Percentiles rank a stretch among this genome's conserved stretches.
These are phyloP conservation scores for Lecanicillium sp. DNA, from an alignment of 2,329 filamentous ascomycete species.

Conservation along the genomic window DNA sequence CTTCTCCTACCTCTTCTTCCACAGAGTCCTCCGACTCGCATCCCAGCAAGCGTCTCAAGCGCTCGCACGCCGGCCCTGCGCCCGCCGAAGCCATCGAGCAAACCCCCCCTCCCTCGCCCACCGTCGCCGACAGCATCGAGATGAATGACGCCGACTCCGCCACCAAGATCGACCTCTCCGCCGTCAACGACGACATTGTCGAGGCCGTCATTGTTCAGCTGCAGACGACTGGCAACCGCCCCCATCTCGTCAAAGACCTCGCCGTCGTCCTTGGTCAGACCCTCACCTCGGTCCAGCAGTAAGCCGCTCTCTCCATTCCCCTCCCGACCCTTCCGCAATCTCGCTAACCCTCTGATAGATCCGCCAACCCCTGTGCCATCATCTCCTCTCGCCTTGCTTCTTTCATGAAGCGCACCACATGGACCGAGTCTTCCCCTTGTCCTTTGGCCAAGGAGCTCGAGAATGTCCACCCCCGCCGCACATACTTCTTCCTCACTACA, in stretches of 20 bases:
- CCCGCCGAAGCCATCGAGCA: constrained; percentile 65
- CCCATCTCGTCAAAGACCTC: constrained; percentile 91
- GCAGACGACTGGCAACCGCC: constrained; percentile 82
- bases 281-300: constrained; percentile 87
- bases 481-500: constrained; percentile 95
- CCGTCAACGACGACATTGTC: constrained; percentile 92
- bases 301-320: constrained; percentile 37
- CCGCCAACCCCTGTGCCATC: constrained; percentile 89
- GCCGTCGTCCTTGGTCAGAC: constrained; percentile 70
- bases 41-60: constrained; percentile 66
- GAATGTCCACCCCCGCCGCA: constrained; percentile 84
- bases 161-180: constrained; percentile 56
- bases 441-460: constrained; percentile 91
- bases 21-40: constrained; percentile 31
- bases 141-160: constrained; percentile 20
- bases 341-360: constrained; percentile 50
- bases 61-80: constrained; percentile 55
- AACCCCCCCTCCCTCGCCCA: constrained; percentile 55
- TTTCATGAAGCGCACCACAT: constrained; percentile 80
- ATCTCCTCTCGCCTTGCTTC: constrained; percentile 86
- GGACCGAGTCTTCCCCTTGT: constrained; percentile 73
- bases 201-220: constrained; percentile 83
- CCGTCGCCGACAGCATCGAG: constrained; percentile 24
- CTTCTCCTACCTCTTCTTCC: constrained; percentile 17
- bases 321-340: constrained; percentile 17